Percentiles rank a stretch among this genome's conserved stretches.
phyloP scores from a whole-genome alignment of 2,329 filamentous ascomycete species.

The Penicillium occitanis region DNA sequence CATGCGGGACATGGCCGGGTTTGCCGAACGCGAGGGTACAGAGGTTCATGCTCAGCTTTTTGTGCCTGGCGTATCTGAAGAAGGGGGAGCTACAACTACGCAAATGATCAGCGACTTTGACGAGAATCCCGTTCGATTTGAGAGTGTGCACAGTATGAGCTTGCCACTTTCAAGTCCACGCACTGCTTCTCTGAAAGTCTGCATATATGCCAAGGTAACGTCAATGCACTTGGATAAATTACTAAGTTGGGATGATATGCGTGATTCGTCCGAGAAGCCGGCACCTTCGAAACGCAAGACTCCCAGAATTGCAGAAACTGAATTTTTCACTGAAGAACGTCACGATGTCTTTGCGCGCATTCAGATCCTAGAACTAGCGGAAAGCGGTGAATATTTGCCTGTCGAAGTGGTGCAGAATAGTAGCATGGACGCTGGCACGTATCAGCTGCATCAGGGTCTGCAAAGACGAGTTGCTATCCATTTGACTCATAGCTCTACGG shows the following conservation, averaged over 20 bases:
- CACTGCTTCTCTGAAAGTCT: constrained; percentile 75
- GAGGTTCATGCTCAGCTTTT: constrained; percentile 97
- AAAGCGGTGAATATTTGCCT: constrained; percentile 85
- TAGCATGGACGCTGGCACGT: constrained; percentile 82
- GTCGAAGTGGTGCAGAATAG: constrained; percentile 88
- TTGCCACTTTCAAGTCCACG: constrained; percentile 75
- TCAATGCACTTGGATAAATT: constrained; percentile 95
- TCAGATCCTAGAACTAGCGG: constrained; percentile 87
- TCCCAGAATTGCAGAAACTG: constrained; percentile 79
- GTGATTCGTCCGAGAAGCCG: constrained; percentile 63
- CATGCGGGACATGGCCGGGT: constrained; percentile 93
- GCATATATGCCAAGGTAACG: constrained; percentile 87
- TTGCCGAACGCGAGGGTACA: constrained; percentile 91
- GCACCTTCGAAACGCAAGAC: constrained; percentile 57
- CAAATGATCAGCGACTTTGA: constrained; percentile 94
- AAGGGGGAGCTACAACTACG: constrained; percentile 89
- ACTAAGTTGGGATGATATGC: constrained; percentile 98
- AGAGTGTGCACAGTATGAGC: constrained; percentile 98
- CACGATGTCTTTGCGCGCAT: constrained; percentile 88
- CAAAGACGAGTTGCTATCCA: constrained; percentile 85
- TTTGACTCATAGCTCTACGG: constrained; percentile 86
- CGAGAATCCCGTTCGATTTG: constrained; percentile 86
- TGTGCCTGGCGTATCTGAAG: constrained; percentile 83
- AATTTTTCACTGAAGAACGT: constrained; percentile 90
- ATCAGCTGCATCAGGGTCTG: constrained; percentile 91